Evolutionary conservation across 225 moss, liverwort and hornwort species (phyloP), one percentile per base, ranked within the genome.

Genomic region (Polytrichum formosum): DNA sequence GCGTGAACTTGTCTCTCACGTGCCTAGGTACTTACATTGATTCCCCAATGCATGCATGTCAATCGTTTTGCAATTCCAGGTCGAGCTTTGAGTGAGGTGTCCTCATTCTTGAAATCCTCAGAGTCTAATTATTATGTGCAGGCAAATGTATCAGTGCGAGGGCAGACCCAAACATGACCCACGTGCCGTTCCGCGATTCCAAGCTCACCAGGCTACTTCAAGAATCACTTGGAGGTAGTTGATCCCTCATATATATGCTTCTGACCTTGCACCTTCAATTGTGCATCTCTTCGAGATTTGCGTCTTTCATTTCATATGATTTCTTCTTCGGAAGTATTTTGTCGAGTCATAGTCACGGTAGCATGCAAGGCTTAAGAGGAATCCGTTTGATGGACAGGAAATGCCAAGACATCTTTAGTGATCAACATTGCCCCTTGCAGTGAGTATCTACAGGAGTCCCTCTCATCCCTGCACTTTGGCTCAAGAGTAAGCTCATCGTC

Each of bases 201-300:
- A 95, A 95, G 77, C 83, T 95, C 35, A 95, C 94, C 58, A 87
- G 90, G 27, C 92, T 95, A 25, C 84, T 95, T 72, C 94, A 95
- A 84, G 94, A 95, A 74, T 95, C 94, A 6, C 76, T 95, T 56
- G 94, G 94, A 73, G 93, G 93, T 91, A 87, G 1, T 60, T 46
- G 46, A 46, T 16, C 2, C 16, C 4, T 46, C 16, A 46, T 46
- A 16, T 46, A 46, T 16, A 46, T 16, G 16, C 16, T 46, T 4
- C 46, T 46, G 46, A 46, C 13, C 16, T 46, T 46, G 3, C 16
- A 46, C 46, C 46, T 13, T 46, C 46, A 46, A 16, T 16, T 46
- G 46, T 46, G 13, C 4, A 46, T 10, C 46, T 46, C 46, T 46
- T 46, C 1, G 4, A 46, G 46, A 46, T 13, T 13, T 46, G 46